phyloP scores from a whole-genome alignment of 208 protist genomes.

The Leishmania major region DNA sequence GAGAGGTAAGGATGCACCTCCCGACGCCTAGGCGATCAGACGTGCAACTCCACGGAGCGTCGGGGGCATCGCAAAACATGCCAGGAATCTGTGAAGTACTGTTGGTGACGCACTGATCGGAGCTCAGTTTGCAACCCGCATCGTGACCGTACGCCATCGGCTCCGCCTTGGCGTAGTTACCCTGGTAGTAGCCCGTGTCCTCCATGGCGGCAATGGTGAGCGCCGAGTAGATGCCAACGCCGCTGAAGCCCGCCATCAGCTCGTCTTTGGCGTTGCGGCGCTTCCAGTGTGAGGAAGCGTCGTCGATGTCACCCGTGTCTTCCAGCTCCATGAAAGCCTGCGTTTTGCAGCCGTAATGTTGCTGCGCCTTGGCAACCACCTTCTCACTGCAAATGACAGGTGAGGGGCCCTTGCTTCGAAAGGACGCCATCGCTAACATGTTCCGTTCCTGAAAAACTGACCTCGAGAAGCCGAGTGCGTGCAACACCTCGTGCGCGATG shows the following conservation, averaged over 20 bases:
- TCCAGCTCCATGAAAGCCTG: slow-evolving; percentile 74
- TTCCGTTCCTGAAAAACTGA: slow-evolving; percentile 2
- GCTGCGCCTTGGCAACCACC: slow-evolving; percentile 33
- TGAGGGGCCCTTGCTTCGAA: slow-evolving; percentile 36
- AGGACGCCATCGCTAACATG: slow-evolving; percentile 6
- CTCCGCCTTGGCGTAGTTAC: slow-evolving; percentile 59
- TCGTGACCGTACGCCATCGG: slow-evolving; percentile 70
- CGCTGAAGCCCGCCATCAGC: slow-evolving; percentile 58
- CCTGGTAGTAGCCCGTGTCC: slow-evolving; percentile 76
- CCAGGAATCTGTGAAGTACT: slow-evolving; percentile 28
- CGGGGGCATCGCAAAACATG: slow-evolving; percentile 45
- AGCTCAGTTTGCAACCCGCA: slow-evolving; percentile 53
- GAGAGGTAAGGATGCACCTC: slow-evolving; percentile 16
- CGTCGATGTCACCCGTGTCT: slow-evolving; percentile 14
- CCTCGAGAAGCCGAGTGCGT: slow-evolving; percentile 76
- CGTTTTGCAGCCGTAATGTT: slow-evolving; percentile 66
- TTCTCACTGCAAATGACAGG: slow-evolving; percentile 29
- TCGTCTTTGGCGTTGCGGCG: slow-evolving; percentile 75
- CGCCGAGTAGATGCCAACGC: slow-evolving; percentile 39
- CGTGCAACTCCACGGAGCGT: slow-evolving; percentile 24
- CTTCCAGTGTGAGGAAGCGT: slow-evolving; percentile 84
- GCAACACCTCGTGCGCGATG: slow-evolving; percentile 77
- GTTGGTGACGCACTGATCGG: slow-evolving; percentile 35
- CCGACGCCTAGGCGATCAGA: slow-evolving; percentile 32
- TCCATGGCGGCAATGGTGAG: slow-evolving; percentile 85